A percentile compares a stretch with the other conserved stretches of the same genome.
Conservation (phyloP, 2,329 filamentous ascomycete species). For the Cercospora sesami region DNA sequence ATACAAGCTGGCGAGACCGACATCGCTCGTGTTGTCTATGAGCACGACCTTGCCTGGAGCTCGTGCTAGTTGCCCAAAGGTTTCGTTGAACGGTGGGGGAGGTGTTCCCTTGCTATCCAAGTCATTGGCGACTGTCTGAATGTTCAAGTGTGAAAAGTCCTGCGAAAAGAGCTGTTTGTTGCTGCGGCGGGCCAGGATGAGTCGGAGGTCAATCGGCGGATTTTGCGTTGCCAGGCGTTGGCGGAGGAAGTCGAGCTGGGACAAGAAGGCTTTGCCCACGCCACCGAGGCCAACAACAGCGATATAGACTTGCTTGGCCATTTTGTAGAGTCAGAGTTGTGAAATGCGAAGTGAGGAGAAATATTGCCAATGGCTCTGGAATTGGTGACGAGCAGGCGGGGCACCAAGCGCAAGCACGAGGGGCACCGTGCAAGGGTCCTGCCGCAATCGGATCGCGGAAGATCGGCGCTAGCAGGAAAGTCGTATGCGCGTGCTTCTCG, state of each 20-base stretch:
- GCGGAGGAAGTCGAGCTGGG: conserved; percentile 22
- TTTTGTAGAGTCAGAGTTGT: background rate
- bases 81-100: conserved; percentile 66
- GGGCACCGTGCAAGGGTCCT: conserved; percentile 4
- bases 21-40: conserved; percentile 93
- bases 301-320: conserved; percentile 41
- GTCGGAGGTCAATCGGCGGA: conserved; percentile 66
- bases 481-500: background rate
- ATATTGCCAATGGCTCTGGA: conserved; percentile 9
- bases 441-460: conserved; percentile 11
- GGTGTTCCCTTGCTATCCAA: conserved; percentile 65
- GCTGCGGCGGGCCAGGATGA: conserved; percentile 84
- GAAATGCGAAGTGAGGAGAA: background rate
- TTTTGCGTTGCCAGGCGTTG: conserved; percentile 50
- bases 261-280: conserved; percentile 69
- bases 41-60: conserved; percentile 78
- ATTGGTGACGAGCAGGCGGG: conserved; percentile 2
- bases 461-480: conserved; percentile 9
- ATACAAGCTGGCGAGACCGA: conserved; percentile 80
- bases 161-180: conserved; percentile 76
- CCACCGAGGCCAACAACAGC: conserved; percentile 71
- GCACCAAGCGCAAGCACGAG: background rate
- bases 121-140: conserved; percentile 60
- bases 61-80: conserved; percentile 73
- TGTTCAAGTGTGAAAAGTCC: conserved; percentile 67